Base-by-base conservation (phyloP, 495 filamentous ascomycete species). In the Neurospora sublineolata region DNA sequence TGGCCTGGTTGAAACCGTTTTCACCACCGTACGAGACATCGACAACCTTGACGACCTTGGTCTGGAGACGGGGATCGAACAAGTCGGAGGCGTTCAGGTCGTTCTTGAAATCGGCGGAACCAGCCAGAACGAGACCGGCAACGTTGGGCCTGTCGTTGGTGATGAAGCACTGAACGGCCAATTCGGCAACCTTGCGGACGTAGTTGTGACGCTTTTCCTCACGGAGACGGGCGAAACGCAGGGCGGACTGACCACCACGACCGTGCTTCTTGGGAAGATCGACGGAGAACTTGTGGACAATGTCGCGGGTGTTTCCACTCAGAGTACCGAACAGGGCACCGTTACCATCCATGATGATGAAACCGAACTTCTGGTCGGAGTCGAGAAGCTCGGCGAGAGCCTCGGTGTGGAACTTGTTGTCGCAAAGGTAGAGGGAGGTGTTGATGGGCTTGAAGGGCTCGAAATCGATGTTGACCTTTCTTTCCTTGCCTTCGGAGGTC, bases 151-250 rank as follows among this genome's bases (percentile, higher is more conserved):
- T 98, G 84, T 99, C 95, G 80, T 91, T 90, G 74, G 93, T 96
- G 82, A 99, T 98, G 80, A 94, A 99, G 80, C 97, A 97, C 83
- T 99, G 95, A 33, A 98, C 95, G 44, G 95, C 95, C 83, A 97
- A 83, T 80, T 99, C 95, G 75, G 96, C 94, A 44, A 99, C 97
- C 82, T 99, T 99, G 74, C 95, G 92, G 74, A 99, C 96, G 77
- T 99, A 99, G 84, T 98, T 99, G 89, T 99, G 95, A 73, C 95
- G 93, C 84, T 99, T 99, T 82, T 99, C 95, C 80, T 99, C 95
- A 84, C 95, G 89, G n/a, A 98, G 89, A 92, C 95, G 95, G 70
- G 95, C 92, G 82, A 99, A 99, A 92, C 95, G 96, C 76, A 99
- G 87, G 39, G 95, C 95, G 73, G 96, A 98, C 86, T 99, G 96